These are phyloP conservation scores for Smallanthus sonchifolius DNA, from an alignment of 129 eudicot genomes.

Conservation along the genomic window DNA sequence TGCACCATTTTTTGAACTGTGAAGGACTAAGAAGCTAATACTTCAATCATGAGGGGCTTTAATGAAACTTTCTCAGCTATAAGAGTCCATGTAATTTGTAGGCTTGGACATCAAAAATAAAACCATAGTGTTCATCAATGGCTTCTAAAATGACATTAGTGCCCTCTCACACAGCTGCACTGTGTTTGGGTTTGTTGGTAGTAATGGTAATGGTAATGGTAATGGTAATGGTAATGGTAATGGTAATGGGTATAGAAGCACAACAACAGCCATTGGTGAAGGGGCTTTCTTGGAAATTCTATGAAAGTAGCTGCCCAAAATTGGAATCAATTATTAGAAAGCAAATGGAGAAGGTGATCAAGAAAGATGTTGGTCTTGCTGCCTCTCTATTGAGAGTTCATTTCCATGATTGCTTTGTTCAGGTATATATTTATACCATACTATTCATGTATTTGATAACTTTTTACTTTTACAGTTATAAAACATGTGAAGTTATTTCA, in stretches of 20 bases:
- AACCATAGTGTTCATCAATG: constrained; percentile 5
- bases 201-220: constrained; percentile 26
- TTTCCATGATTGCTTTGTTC: constrained; percentile 84
- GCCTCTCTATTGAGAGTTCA: constrained; percentile 72
- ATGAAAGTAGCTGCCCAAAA: constrained; percentile 51
- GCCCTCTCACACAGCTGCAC: constrained; percentile 17
- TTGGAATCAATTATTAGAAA: constrained; percentile 58
- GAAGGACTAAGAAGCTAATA: constrained; percentile 5
- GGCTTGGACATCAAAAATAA: background rate
- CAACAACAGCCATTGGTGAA: constrained; percentile 38
- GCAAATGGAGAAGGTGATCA: constrained; percentile 48
- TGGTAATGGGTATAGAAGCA: constrained; percentile 32
- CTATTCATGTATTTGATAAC: background rate
- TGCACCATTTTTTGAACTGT: background rate
- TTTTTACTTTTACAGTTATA: background rate
- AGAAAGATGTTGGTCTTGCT: constrained; percentile 61
- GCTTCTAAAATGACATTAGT: constrained; percentile 14
- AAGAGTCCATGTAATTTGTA: constrained; percentile 1
- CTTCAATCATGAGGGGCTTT: background rate
- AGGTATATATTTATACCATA: constrained; percentile 34
- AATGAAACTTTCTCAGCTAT: constrained; percentile 9
- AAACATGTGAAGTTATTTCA: background rate
- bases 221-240: constrained; percentile 24
- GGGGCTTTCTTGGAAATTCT: constrained; percentile 53
- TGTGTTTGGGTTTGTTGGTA: background rate